Conservation (phyloP, 345 rosid genomes). For the Nasturtium officinale region DNA sequence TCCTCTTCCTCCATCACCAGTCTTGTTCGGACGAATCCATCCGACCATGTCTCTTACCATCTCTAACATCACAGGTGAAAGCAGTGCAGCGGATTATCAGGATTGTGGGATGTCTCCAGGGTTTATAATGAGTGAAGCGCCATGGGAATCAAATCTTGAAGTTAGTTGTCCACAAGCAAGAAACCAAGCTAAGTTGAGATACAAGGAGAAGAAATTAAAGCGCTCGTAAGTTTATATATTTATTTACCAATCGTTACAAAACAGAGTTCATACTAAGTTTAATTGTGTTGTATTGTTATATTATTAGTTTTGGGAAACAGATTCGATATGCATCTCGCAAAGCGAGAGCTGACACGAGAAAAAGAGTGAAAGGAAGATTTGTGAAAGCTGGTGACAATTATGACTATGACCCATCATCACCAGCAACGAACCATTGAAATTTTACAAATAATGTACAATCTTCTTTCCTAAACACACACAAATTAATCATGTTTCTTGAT, state of each 20-base stretch:
- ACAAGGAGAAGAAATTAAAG: conserved; percentile 78
- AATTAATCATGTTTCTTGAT: neutral
- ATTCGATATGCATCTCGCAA: conserved; percentile 87
- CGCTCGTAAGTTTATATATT: conserved; percentile 49
- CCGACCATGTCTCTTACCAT: conserved; percentile 60
- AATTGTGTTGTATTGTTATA: neutral
- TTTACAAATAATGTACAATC: neutral
- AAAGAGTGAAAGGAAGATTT: conserved; percentile 90
- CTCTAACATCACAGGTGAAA: conserved; percentile 70
- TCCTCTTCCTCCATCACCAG: conserved; percentile 35
- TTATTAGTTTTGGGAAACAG: conserved; percentile 74
- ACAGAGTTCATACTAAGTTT: neutral
- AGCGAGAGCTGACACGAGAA: conserved; percentile 93
- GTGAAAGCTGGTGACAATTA: conserved; percentile 85
- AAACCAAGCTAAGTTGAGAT: conserved; percentile 76
- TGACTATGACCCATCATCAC: conserved; percentile 68
- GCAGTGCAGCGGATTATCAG: conserved; percentile 60
- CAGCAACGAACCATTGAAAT: conserved; percentile 3
- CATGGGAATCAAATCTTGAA: conserved; percentile 79
- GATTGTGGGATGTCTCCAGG: conserved; percentile 64
- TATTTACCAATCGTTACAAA: neutral
- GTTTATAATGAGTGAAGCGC: conserved; percentile 59
- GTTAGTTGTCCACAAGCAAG: conserved; percentile 68
- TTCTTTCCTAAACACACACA: conserved; percentile 18
- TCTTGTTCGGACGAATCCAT: conserved; percentile 52